These are phyloP conservation scores for Hortiboletus flavorubellus DNA, from an alignment of 768 basidiomycete species.

Conservation along the genomic window DNA sequence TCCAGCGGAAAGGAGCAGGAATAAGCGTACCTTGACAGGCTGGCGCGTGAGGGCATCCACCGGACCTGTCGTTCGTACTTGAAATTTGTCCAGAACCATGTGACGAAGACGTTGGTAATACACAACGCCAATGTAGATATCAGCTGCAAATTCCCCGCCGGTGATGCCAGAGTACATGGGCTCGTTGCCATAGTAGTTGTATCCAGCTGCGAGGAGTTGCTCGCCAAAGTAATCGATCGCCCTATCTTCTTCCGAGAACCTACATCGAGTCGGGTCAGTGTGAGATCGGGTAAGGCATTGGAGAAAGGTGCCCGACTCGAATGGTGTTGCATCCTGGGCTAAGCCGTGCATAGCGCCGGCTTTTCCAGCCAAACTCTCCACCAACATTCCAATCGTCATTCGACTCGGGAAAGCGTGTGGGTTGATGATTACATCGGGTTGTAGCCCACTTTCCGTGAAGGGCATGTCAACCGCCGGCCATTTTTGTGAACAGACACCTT, in stretches of 20 bases:
- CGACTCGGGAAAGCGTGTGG: slow-evolving; percentile 99
- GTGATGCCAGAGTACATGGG: slow-evolving; percentile 99
- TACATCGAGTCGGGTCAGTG: slow-evolving; percentile 30
- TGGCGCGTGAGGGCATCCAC: slow-evolving; percentile 95
- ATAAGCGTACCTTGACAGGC: slow-evolving; percentile 77
- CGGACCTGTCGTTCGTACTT: slow-evolving; percentile 97
- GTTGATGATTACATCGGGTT: slow-evolving; percentile 99
- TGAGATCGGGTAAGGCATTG: background rate
- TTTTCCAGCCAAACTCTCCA: slow-evolving; percentile 99
- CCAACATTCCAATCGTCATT: slow-evolving; percentile 99
- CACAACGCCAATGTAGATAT: slow-evolving; percentile 97
- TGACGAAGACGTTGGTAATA: slow-evolving; percentile 98
- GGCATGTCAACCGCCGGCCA: slow-evolving; percentile 99
- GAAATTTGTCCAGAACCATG: slow-evolving; percentile 99
- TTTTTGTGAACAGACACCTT: slow-evolving; percentile 99
- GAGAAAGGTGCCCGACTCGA: slow-evolving; percentile 61
- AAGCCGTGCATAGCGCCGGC: slow-evolving; percentile 98
- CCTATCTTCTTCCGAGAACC: slow-evolving; percentile 95
- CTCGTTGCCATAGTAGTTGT: slow-evolving; percentile 99
- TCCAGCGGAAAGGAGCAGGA: background rate
- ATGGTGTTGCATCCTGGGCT: slow-evolving; percentile 97
- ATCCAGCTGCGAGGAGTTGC: slow-evolving; percentile 89
- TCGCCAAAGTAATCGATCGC: slow-evolving; percentile 97
- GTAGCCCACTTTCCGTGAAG: slow-evolving; percentile 97
- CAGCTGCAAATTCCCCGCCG: slow-evolving; percentile 96